Conservation (phyloP, 495 filamentous ascomycete genomes). For the Achaetomiella virescens region DNA sequence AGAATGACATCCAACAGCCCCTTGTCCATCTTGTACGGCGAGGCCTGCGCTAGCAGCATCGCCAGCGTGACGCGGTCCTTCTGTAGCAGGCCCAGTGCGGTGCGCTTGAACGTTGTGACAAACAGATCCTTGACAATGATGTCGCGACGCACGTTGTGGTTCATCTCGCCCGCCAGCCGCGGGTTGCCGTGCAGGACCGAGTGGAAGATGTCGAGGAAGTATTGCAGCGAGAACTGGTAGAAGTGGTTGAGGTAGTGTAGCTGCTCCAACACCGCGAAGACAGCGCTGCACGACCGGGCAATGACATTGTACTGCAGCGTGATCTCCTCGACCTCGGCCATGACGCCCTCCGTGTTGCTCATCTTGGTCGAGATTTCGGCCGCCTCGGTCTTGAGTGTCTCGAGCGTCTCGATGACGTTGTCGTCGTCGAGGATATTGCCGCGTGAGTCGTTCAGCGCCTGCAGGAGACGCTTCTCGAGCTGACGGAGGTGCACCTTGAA, state of each 20-base stretch:
- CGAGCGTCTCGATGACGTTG: conserved; percentile 93
- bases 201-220: conserved; percentile 96
- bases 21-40: conserved; percentile 91
- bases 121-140: conserved; percentile 87
- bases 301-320: conserved; percentile 89
- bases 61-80: conserved; percentile 91
- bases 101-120: conserved; percentile 84
- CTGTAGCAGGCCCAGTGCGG: conserved; percentile 85
- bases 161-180: conserved; percentile 61
- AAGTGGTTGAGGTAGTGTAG: conserved; percentile 98
- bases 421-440: conserved; percentile 99
- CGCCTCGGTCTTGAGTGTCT: conserved; percentile 96
- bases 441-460: conserved; percentile 92
- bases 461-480: conserved; percentile 89
- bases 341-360: conserved; percentile 92
- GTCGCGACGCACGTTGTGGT: conserved; percentile 70
- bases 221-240: conserved; percentile 98
- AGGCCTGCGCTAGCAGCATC: conserved; percentile 92
- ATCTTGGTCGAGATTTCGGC: conserved; percentile 95
- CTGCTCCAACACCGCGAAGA: conserved; percentile 94
- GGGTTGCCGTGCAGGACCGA: conserved; percentile 80
- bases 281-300: conserved; percentile 88
- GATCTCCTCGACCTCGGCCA: conserved; percentile 93
- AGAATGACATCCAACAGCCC: conserved; percentile 77
- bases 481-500: conserved; percentile 95